Evolutionary conservation across 768 basidiomycete genomes (phyloP).

Genomic region (Podaxis sp.): DNA sequence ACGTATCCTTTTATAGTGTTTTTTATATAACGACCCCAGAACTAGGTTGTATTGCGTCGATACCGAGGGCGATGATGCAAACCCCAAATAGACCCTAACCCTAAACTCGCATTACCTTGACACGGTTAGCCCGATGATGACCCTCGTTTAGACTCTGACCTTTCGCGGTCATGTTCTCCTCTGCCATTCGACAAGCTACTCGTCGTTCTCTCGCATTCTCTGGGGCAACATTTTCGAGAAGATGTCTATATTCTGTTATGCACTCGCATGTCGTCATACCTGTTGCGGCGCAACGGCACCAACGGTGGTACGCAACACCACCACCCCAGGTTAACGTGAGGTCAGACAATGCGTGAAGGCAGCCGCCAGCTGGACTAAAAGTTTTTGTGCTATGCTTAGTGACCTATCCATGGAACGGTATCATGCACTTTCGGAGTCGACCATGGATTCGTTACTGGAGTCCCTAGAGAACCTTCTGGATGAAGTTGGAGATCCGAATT

Average conservation of each 20-base stretch:
- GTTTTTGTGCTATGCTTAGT: constrained; percentile 22
- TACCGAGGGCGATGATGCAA: neutral
- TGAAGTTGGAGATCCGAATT: constrained; percentile 46
- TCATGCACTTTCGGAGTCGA: constrained; percentile 66
- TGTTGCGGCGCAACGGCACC: constrained; percentile 14
- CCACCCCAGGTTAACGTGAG: constrained; percentile 57
- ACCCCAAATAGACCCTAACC: constrained; percentile 27
- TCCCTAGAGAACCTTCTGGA: constrained; percentile 75
- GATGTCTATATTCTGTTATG: neutral
- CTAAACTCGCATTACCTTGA: constrained; percentile 20
- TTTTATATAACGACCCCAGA: neutral
- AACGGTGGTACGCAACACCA: constrained; percentile 47
- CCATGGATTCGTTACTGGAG: constrained; percentile 78
- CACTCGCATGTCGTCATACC: constrained; percentile 1
- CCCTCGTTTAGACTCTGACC: neutral
- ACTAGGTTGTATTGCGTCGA: neutral
- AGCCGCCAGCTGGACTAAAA: neutral
- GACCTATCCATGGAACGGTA: constrained; percentile 64
- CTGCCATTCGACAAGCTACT: constrained; percentile 25
- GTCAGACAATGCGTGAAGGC: constrained; percentile 30
- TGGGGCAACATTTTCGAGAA: neutral
- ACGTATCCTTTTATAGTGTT: neutral
- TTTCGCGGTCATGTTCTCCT: constrained; percentile 25
- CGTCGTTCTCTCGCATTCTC: constrained; percentile 22
- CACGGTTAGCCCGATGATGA: neutral